These are phyloP conservation scores for Fusarium chuoi DNA, from an alignment of 2,329 filamentous ascomycete species.

Conservation along the genomic window DNA sequence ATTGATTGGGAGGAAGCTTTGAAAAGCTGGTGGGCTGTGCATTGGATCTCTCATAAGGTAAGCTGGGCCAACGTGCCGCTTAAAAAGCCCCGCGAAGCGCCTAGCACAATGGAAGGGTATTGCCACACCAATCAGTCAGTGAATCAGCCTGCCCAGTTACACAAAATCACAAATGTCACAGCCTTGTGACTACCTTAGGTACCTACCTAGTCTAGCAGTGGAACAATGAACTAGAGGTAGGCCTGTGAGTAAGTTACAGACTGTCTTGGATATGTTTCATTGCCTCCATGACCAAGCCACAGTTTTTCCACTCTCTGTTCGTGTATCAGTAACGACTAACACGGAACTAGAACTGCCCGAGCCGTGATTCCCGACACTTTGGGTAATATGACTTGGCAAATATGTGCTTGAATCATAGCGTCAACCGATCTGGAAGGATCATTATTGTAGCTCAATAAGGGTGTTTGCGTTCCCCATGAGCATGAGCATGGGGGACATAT, in stretches of 20 bases:
- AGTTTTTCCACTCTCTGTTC: constrained; percentile 20
- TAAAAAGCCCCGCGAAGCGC: constrained; percentile 29
- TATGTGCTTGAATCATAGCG: neutral
- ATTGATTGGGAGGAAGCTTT: constrained; percentile 8
- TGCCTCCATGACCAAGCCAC: constrained; percentile 14
- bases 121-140: constrained; percentile 1
- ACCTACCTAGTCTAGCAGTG: neutral
- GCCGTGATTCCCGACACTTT: neutral
- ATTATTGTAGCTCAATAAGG: neutral
- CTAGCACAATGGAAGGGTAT: neutral
- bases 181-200: constrained; percentile 9
- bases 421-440: neutral
- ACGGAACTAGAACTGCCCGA: constrained; percentile 14
- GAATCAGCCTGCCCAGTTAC: constrained; percentile 4
- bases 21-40: constrained; percentile 21
- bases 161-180: constrained; percentile 4
- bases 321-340: constrained; percentile 7
- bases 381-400: neutral
- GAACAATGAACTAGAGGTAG: neutral
- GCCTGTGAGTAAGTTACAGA: neutral
- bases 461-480: neutral
- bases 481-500: neutral
- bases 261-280: constrained; percentile 16
- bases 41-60: constrained; percentile 1
- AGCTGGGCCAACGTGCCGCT: constrained; percentile 10